phyloP scores from a whole-genome alignment of 2,329 filamentous ascomycete species.

The Keithomyces neogunnii region DNA sequence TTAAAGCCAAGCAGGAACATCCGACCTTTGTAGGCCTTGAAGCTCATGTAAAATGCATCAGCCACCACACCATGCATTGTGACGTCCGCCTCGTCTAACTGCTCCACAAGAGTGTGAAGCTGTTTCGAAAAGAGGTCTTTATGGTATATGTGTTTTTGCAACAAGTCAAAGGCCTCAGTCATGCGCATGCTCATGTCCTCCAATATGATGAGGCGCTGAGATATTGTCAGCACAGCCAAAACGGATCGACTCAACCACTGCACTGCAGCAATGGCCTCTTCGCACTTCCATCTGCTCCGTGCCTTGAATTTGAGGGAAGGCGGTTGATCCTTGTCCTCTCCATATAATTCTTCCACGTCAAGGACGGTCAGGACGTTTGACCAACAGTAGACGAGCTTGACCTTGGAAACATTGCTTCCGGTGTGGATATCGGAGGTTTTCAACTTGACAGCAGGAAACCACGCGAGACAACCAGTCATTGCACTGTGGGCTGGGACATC shows the following conservation, averaged over 20 bases:
- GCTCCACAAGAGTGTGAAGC: conserved; percentile 75
- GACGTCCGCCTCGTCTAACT: conserved; percentile 75
- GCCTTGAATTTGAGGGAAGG: conserved; percentile 71
- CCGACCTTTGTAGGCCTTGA: conserved; percentile 88
- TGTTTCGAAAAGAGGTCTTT: conserved; percentile 84
- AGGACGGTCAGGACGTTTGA: conserved; percentile 93
- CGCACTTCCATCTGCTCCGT: conserved; percentile 82
- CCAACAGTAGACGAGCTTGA: conserved; percentile 96
- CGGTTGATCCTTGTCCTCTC: conserved; percentile 66
- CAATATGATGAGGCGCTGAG: conserved; percentile 83
- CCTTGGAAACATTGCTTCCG: conserved; percentile 63
- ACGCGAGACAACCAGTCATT: conserved; percentile 88
- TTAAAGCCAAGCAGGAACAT: conserved; percentile 91
- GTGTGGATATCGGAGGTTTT: conserved; percentile 64
- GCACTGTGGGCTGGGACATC: conserved; percentile 84
- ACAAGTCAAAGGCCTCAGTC: conserved; percentile 88
- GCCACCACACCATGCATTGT: conserved; percentile 94
- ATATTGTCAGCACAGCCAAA: conserved; percentile 83
- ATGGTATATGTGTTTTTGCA: conserved; percentile 90
- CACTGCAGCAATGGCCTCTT: conserved; percentile 91
- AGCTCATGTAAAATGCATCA: conserved; percentile 97
- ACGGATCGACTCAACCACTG: conserved; percentile 97
- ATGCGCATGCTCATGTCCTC: conserved; percentile 85
- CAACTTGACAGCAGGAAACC: conserved; percentile 93
- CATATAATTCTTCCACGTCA: conserved; percentile 68